A percentile compares a stretch with the other conserved stretches of the same genome.
phyloP scores from a whole-genome alignment of 169 alveolate species.

The Cryptosporidium meleagridis region DNA sequence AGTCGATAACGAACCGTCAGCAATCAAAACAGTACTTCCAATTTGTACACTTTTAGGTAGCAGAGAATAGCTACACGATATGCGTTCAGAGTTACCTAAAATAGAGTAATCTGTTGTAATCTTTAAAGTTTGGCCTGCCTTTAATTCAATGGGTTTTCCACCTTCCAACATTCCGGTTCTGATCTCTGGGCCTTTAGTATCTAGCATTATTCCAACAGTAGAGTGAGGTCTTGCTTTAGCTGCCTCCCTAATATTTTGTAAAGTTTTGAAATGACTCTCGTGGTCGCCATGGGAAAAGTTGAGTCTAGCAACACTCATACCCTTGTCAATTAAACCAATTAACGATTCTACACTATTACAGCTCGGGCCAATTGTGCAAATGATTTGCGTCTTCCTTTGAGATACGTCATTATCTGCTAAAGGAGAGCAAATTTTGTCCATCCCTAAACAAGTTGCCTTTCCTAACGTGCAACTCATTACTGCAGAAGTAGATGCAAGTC shows the following conservation, averaged over 20 bases:
- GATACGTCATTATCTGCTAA: slow-evolving; percentile 59
- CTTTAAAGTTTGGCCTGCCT: slow-evolving; percentile 92
- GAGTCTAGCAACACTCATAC: slow-evolving; percentile 97
- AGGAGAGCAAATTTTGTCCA: slow-evolving; percentile 72
- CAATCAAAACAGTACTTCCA: slow-evolving; percentile 95
- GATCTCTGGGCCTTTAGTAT: slow-evolving; percentile 99
- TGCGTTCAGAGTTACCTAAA: slow-evolving; percentile 91
- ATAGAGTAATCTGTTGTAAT: slow-evolving; percentile 94
- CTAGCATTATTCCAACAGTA: slow-evolving; percentile 94
- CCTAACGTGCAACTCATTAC: slow-evolving; percentile 73
- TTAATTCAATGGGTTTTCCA: slow-evolving; percentile 87
- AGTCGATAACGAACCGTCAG: slow-evolving; percentile 95
- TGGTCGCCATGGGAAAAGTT: slow-evolving; percentile 99
- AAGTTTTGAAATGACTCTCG: slow-evolving; percentile 91
- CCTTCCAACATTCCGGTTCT: slow-evolving; percentile 96
- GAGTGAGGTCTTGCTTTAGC: slow-evolving; percentile 92
- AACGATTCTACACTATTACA: slow-evolving; percentile 92
- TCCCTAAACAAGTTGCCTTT: slow-evolving; percentile 66
- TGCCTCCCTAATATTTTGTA: slow-evolving; percentile 91
- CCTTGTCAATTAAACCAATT: slow-evolving; percentile 92
- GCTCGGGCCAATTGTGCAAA: slow-evolving; percentile 98
- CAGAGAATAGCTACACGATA: slow-evolving; percentile 93
- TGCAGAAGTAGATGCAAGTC: slow-evolving; percentile 70
- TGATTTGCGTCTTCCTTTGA: slow-evolving; percentile 93
- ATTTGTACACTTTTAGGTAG: slow-evolving; percentile 93